Percentiles rank a stretch among this genome's conserved stretches.
phyloP scores from a whole-genome alignment of 805 yeast genomes.

The Myxozyma nipponensis region DNA sequence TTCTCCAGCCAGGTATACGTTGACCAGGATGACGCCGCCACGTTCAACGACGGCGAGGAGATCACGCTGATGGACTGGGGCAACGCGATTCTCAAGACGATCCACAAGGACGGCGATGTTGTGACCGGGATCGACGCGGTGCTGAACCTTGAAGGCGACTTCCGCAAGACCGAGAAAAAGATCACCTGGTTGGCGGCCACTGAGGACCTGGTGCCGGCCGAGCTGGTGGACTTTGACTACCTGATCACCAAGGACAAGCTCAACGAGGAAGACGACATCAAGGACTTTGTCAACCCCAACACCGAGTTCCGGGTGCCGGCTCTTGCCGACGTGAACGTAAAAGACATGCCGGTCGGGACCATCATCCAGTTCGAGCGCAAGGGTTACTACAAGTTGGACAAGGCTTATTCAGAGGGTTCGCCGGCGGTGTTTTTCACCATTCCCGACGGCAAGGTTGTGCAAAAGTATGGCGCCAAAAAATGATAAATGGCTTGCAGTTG shows the following conservation, averaged over 20 bases:
- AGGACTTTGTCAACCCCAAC: conserved; percentile 81
- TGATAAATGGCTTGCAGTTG: conserved; percentile 18
- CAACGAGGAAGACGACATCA: conserved; percentile 91
- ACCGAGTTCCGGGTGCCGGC: conserved; percentile 82
- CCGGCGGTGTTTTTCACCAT: conserved; percentile 81
- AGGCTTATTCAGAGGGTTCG: conserved; percentile 49
- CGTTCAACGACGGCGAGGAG: conserved; percentile 80
- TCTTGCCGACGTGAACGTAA: conserved; percentile 74
- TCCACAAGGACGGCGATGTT: conserved; percentile 55
- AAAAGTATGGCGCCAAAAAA: conserved; percentile 69
- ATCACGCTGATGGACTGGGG: conserved; percentile 99
- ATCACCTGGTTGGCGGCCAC: conserved; percentile 92
- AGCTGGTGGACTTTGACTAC: conserved; percentile 88
- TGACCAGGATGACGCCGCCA: conserved; percentile 81
- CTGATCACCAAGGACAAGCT: conserved; percentile 91
- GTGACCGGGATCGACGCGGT: conserved; percentile 68
- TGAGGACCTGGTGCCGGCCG: conserved; percentile 64
- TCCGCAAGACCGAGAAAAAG: conserved; percentile 93
- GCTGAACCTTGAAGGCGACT: conserved; percentile 90
- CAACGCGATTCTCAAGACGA: conserved; percentile 73
- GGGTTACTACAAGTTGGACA: conserved; percentile 87
- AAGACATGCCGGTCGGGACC: conserved; percentile 75
- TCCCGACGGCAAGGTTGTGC: conserved; percentile 89
- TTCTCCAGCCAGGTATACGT: conserved; percentile 61
- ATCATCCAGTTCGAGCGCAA: conserved; percentile 94